phyloP scores from a whole-genome alignment of 371 early-diverging fungal genomes.

The Rhizomucor pusillus region DNA sequence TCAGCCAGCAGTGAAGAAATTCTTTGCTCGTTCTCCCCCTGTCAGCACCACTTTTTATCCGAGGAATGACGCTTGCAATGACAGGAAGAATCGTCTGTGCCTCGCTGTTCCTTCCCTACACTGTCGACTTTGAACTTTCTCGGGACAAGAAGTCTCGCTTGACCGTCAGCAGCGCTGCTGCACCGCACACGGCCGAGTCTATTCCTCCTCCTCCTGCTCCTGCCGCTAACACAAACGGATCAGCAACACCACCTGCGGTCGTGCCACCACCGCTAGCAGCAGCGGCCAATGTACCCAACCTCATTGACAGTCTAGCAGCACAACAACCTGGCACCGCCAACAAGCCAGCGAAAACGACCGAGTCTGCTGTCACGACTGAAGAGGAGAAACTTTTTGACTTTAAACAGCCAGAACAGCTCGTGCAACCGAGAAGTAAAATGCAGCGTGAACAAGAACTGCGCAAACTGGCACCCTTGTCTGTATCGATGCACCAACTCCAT shows the following conservation, averaged over 20 bases:
- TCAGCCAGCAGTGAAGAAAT: too few species aligned
- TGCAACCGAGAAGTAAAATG: conserved; percentile 38
- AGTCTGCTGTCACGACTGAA: neutral
- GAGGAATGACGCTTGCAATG: conserved; percentile 3
- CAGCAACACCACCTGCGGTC: neutral
- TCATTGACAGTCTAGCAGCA: conserved; percentile 39
- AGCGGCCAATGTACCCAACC: conserved; percentile 14
- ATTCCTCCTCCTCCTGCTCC: conserved; percentile 13
- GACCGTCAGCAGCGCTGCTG: neutral
- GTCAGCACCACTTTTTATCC: too few species aligned
- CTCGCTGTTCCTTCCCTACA: conserved; percentile 68
- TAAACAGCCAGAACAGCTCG: conserved; percentile 21
- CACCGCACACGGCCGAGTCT: conserved; percentile 11
- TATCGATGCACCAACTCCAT: conserved; percentile 4
- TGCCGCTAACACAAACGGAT: neutral
- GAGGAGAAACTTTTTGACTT: conserved; percentile 30
- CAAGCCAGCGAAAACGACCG: neutral
- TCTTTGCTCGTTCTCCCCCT: too few species aligned
- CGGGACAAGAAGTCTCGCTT: conserved; percentile 14
- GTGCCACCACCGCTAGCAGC: neutral
- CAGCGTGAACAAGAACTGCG: conserved; percentile 28
- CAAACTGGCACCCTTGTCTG: conserved; percentile 16
- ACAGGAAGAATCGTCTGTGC: conserved; percentile 62
- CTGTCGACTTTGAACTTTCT: conserved; percentile 54
- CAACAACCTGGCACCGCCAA: conserved; percentile 13